Percentiles rank a stretch among this genome's conserved stretches.
These are phyloP conservation scores for Candida sanyaensis DNA, from an alignment of 1,139 yeast genomes.

Conservation along the genomic window DNA sequence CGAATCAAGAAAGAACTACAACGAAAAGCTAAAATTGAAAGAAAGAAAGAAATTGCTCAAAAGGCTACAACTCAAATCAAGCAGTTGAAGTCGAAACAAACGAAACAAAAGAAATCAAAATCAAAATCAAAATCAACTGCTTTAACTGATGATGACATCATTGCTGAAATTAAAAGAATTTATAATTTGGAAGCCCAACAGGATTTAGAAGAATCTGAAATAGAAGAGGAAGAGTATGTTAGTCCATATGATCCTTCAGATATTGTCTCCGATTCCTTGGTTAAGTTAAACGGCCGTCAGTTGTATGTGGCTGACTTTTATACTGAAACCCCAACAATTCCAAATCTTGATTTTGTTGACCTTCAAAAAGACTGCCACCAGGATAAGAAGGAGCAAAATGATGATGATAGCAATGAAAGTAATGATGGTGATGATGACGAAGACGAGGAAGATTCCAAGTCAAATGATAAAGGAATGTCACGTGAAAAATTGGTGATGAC, in stretches of 20 bases:
- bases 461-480: slow-evolving; percentile 7
- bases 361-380: too few relatives aligned
- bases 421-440: slow-evolving; percentile 6
- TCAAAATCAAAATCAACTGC: too few relatives aligned
- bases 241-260: slow-evolving; percentile 44
- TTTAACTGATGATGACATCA: slow-evolving; percentile 7
- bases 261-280: slow-evolving; percentile 34
- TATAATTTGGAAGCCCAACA: not conserved
- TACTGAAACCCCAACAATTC: slow-evolving; percentile 22
- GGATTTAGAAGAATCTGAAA: slow-evolving; percentile 11
- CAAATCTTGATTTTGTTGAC: slow-evolving; percentile 23
- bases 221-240: slow-evolving; percentile 16
- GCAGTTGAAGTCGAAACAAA: slow-evolving; percentile 1
- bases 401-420: not conserved
- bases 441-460: not conserved
- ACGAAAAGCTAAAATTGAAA: slow-evolving; percentile 7
- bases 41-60: not conserved
- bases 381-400: not conserved
- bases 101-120: slow-evolving; percentile 10
- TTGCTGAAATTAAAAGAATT: slow-evolving; percentile 9
- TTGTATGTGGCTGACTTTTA: slow-evolving; percentile 33
- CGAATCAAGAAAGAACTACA: slow-evolving; percentile 10
- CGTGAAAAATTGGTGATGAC: slow-evolving; percentile 19
- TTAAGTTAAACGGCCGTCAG: slow-evolving; percentile 34
- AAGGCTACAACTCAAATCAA: slow-evolving; percentile 4